Evolutionary conservation across 495 filamentous ascomycete genomes (phyloP), one percentile per base, ranked within the genome.

Genomic region (Collariella sp.): DNA sequence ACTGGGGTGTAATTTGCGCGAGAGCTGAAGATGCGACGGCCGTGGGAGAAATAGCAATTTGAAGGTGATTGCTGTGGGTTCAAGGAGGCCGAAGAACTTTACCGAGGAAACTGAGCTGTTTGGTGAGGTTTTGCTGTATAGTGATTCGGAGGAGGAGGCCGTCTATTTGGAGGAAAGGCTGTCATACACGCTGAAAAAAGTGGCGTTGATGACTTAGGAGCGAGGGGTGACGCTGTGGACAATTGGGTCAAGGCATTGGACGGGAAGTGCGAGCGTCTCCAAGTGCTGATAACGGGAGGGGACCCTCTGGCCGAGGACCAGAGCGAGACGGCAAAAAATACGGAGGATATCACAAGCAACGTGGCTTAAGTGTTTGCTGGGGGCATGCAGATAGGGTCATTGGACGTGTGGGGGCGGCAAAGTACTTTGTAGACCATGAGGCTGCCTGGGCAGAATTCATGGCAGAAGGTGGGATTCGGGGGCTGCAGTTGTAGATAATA

Each of bases 151-250:
- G 38, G 29, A 52, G 33, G 54, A 39, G 36, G 36, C 7, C 2
- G 15, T 39, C 6, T 11, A 45, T 67, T 1, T 39, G 31, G 5
- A 38, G 43, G 31, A 16, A 16, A 55, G 71, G 22, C 62, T 50
- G n/a, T 46, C 67, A 9, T 50, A 33, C 6, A 46, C 54, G 31
- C 62, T 64, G 6, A 45, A 41, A 2, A 77, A 75, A 55, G 58
- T 83, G 50, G 67, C 80, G 5, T 54, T 83, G 26, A 55, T 72
- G 46, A 76, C 9, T 82, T 79, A 58, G 80, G 79, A 13, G 71
- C 71, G 0, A 65, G 80, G 13, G 72, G 55, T 7, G 62, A 63
- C 48, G 70, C 67, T 0, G 58, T 66, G 1, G 52, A 63, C n/a
- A 49, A 64, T 11, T 72, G 79, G 63, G 63, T 65, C 1, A 46